Conservation (phyloP, 306 rosid species). For the Parietaria judaica region DNA sequence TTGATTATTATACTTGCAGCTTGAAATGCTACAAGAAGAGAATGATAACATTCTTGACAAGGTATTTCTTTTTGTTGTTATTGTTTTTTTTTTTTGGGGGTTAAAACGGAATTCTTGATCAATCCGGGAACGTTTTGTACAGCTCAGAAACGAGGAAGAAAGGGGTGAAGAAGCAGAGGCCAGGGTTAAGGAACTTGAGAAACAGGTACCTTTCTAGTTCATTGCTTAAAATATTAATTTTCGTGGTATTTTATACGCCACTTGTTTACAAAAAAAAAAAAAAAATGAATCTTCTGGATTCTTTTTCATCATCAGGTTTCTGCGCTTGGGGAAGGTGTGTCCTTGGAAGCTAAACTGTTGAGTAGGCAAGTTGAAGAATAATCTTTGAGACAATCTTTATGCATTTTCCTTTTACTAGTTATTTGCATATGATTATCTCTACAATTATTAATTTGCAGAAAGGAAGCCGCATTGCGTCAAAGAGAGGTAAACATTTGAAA, state of each 20-base stretch:
- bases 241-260: not conserved
- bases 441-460: conserved; percentile 45
- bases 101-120: conserved; percentile 13
- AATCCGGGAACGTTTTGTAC: conserved; percentile 27
- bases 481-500: conserved; percentile 61
- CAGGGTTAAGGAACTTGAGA: conserved; percentile 85
- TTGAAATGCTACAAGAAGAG: conserved; percentile 85
- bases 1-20: conserved; percentile 41
- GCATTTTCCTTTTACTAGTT: conserved; percentile 16
- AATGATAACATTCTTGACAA: conserved; percentile 58
- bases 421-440: conserved; percentile 18
- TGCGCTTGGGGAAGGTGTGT: conserved; percentile 86
- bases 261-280: conserved; percentile 16
- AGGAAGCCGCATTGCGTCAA: conserved; percentile 82
- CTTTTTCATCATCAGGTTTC: conserved; percentile 56
- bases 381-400: conserved; percentile 16
- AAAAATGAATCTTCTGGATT: conserved; percentile 17
- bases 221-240: not conserved
- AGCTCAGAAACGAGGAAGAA: conserved; percentile 88
- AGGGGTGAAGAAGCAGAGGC: conserved; percentile 71
- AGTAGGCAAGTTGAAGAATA: conserved; percentile 59
- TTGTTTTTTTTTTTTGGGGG: too few relatives aligned
- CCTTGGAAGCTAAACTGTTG: conserved; percentile 96
- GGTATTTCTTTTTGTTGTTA: conserved; percentile 36
- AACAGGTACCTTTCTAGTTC: conserved; percentile 56